Percentiles rank a stretch among this genome's conserved stretches.
Conservation (phyloP, 495 filamentous ascomycete species). For the Penicillium bialowiezense region DNA sequence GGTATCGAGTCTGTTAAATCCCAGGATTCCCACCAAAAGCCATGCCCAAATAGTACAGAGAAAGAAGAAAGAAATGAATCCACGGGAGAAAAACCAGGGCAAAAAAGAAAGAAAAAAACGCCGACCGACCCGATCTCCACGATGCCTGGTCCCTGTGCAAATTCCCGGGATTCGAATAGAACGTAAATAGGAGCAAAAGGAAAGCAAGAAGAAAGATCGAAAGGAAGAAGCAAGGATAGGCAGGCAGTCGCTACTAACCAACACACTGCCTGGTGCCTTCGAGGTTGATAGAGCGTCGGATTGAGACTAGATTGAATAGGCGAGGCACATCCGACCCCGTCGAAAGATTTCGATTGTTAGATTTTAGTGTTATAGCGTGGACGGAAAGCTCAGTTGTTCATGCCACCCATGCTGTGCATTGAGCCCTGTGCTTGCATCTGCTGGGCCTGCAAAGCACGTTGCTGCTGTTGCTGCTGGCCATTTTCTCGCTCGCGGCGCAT, state of each 20-base stretch:
- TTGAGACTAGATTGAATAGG: slow-evolving; percentile 1
- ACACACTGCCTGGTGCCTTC: neutral
- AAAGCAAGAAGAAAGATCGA: neutral
- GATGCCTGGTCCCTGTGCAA: slow-evolving; percentile 24
- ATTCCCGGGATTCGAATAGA: slow-evolving; percentile 10
- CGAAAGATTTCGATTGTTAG: neutral
- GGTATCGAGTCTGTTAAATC: slow-evolving; percentile 40
- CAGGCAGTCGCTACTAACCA: neutral
- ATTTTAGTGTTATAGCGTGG: neutral
- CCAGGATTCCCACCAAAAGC: slow-evolving; percentile 16
- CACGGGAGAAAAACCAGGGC: slow-evolving; percentile 7
- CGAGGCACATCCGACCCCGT: neutral
- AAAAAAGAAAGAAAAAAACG: slow-evolving; percentile 19
- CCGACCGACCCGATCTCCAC: slow-evolving; percentile 19
- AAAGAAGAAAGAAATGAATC: slow-evolving; percentile 6
- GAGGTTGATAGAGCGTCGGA: neutral
- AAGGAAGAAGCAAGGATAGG: neutral
- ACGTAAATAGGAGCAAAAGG: slow-evolving; percentile 1
- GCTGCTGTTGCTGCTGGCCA: slow-evolving; percentile 34
- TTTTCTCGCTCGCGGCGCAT: slow-evolving; percentile 42
- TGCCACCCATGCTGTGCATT: slow-evolving; percentile 43
- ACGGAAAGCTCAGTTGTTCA: slow-evolving; percentile 30
- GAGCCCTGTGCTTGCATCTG: slow-evolving; percentile 48
- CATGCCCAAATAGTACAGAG: slow-evolving; percentile 25
- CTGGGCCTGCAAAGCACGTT: slow-evolving; percentile 28